Evolutionary conservation across 305 asterid genomes (phyloP).

Genomic region (Fraxinus nigra): DNA sequence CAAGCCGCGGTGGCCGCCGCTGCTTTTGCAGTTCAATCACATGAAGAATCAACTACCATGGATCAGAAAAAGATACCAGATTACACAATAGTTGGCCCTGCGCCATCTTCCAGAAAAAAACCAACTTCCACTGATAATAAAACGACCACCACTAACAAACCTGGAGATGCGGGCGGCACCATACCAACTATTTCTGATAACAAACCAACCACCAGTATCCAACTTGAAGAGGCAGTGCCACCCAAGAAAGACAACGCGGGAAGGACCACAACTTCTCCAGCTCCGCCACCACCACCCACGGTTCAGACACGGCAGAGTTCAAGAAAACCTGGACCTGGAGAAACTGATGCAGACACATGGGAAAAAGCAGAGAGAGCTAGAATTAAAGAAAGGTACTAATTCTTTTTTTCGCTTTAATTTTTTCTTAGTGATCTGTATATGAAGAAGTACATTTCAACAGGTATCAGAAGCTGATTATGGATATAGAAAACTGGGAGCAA

Average conservation of each 20-base stretch:
- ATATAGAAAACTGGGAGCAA: conserved; percentile 60
- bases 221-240: neutral
- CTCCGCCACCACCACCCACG: conserved; percentile 28
- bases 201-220: neutral
- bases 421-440: neutral
- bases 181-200: neutral
- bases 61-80: conserved; percentile 18
- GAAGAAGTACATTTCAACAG: conserved; percentile 33
- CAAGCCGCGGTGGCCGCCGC: conserved; percentile 52
- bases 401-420: neutral
- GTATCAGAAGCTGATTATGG: conserved; percentile 54
- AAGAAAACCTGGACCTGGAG: conserved; percentile 36
- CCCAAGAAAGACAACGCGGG: conserved; percentile 23
- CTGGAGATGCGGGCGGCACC: conserved; percentile 18
- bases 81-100: neutral
- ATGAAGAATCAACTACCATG: conserved; percentile 40
- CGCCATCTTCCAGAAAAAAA: neutral
- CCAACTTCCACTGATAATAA: neutral
- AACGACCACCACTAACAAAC: conserved; percentile 26
- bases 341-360: conserved; percentile 70
- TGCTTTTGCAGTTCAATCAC: conserved; percentile 70
- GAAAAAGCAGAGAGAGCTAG: conserved; percentile 56
- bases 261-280: conserved; percentile 43
- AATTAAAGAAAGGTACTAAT: conserved; percentile 54
- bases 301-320: conserved; percentile 24